Base-by-base conservation (phyloP, 176 grass and related monocot species). In the Zea luxurians region DNA sequence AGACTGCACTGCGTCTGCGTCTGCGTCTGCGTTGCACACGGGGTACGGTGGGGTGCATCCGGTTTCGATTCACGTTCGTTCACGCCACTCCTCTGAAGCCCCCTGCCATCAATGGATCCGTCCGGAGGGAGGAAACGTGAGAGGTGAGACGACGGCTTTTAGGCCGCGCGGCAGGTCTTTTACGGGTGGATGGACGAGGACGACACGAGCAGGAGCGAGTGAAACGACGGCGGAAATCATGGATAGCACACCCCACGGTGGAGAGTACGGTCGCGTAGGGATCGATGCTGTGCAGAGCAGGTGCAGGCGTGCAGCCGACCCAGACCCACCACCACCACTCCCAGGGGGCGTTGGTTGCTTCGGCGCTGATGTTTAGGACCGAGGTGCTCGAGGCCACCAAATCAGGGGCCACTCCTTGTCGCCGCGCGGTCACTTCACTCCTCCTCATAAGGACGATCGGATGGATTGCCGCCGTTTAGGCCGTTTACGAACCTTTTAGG, bases 321-420 rank as follows among this genome's bases (percentile, higher is more conserved):
- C 27, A 27, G 0, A 27, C 27, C 27, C 27, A 27, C 27, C 27
- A 27, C 27, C 27, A 5, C 52, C 15, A 17, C 5, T 48, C 46
- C 46, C 46, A 59, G 50, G 5, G 4, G 11, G 45, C 17, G 61
- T 73, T 63, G 48, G 61, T 73, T 63, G 61, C 61, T 83, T 75
- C 48, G 80, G 71, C 64, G 71, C 48, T 59, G 41, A 83, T 75
- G 81, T 49, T 79, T 21, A 73, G 59, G 83, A 45, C 2, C 9
- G 60, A 38, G 50, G 83, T 68, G 83, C 76, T 80, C 61, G 69
- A 80, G 83, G 50, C 70, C 76, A 80, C 49, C 27, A 84, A 85
- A 61, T 37, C 69, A 73, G 83, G 67, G 2, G 38, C 40, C 7
- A 16, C 10, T 57, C 52, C 18, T 35, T 54, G 75, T 64, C 66